phyloP scores from a whole-genome alignment of 2,329 filamentous ascomycete species.

The Stemphylium beticola region DNA sequence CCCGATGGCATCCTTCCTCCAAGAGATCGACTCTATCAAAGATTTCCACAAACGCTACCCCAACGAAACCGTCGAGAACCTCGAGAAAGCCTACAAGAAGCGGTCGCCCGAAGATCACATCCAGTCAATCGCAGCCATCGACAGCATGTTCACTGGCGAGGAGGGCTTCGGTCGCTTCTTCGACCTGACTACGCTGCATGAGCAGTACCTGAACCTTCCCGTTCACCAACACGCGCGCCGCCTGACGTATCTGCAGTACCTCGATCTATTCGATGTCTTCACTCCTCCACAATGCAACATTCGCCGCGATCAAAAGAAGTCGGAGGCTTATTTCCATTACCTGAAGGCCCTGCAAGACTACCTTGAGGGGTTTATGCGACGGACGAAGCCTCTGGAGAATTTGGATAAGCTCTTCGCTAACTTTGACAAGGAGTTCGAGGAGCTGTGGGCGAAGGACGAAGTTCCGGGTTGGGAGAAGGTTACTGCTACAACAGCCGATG shows the following conservation, averaged over 20 bases:
- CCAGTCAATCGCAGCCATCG: conserved; percentile 72
- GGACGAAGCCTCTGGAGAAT: conserved; percentile 85
- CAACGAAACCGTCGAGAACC: conserved; percentile 92
- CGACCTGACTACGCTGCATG: conserved; percentile 83
- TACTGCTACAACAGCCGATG: conserved; percentile 49
- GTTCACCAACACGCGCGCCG: conserved; percentile 71
- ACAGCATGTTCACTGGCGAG: conserved; percentile 93
- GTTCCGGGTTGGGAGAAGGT: conserved; percentile 77
- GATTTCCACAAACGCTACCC: conserved; percentile 90
- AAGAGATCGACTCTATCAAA: conserved; percentile 79
- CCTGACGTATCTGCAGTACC: conserved; percentile 87
- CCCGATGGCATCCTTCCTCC: conserved; percentile 89
- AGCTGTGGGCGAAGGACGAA: conserved; percentile 79
- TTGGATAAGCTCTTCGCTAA: conserved; percentile 75
- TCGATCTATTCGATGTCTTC: conserved; percentile 90
- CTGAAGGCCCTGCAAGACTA: conserved; percentile 80
- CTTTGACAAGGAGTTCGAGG: conserved; percentile 85
- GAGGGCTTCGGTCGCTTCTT: conserved; percentile 93
- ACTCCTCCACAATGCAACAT: conserved; percentile 73
- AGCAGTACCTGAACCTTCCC: conserved; percentile 87
- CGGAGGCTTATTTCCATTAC: conserved; percentile 91
- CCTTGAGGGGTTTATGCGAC: conserved; percentile 84
- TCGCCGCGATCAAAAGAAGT: conserved; percentile 83
- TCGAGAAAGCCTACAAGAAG: conserved; percentile 88
- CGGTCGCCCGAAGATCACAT: conserved; percentile 66